Conservation (phyloP, 2,329 filamentous ascomycete genomes). For the Nothophoma quercina region DNA sequence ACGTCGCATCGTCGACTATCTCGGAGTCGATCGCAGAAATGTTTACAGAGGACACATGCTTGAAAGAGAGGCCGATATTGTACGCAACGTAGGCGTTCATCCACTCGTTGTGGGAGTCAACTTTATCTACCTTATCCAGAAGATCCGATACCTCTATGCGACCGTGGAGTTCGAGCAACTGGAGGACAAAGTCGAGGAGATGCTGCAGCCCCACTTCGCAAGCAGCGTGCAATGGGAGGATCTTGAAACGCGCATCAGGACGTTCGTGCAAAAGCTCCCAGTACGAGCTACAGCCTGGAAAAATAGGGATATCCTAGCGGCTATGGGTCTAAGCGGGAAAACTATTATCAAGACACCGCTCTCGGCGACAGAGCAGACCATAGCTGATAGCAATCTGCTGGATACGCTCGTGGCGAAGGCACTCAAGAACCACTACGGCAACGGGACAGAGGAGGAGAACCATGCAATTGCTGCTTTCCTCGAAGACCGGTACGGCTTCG, state of each 20-base stretch:
- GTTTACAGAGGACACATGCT: slow-evolving; percentile 4
- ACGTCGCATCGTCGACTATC: slow-evolving; percentile 22
- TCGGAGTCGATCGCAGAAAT: slow-evolving; percentile 3
- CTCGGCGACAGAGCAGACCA: slow-evolving; percentile 9
- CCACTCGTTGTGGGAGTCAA: slow-evolving; percentile 36
- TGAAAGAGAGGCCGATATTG: slow-evolving; percentile 10
- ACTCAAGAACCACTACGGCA: slow-evolving; percentile 28
- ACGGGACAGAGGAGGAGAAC: slow-evolving; percentile 28
- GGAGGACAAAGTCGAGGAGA: slow-evolving; percentile 13
- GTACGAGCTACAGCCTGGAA: slow-evolving; percentile 33
- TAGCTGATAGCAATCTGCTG: slow-evolving; percentile 21
- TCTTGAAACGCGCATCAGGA: slow-evolving; percentile 25
- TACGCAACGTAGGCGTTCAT: slow-evolving; percentile 29
- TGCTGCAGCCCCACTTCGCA: slow-evolving; percentile 26
- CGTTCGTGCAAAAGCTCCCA: slow-evolving; percentile 27
- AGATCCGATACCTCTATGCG: slow-evolving; percentile 24
- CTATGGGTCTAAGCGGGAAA: slow-evolving; percentile 29
- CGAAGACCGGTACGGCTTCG: slow-evolving; percentile 25
- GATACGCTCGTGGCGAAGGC: slow-evolving; percentile 32
- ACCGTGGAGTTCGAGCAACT: slow-evolving; percentile 7
- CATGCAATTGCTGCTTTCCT: slow-evolving; percentile 28
- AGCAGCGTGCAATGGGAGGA: slow-evolving; percentile 24
- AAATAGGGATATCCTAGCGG: slow-evolving; percentile 29
- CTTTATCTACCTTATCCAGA: slow-evolving; percentile 28
- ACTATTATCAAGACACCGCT: slow-evolving; percentile 13